phyloP scores from a whole-genome alignment of 805 yeast genomes.

The Wickerhamiella brachini region DNA sequence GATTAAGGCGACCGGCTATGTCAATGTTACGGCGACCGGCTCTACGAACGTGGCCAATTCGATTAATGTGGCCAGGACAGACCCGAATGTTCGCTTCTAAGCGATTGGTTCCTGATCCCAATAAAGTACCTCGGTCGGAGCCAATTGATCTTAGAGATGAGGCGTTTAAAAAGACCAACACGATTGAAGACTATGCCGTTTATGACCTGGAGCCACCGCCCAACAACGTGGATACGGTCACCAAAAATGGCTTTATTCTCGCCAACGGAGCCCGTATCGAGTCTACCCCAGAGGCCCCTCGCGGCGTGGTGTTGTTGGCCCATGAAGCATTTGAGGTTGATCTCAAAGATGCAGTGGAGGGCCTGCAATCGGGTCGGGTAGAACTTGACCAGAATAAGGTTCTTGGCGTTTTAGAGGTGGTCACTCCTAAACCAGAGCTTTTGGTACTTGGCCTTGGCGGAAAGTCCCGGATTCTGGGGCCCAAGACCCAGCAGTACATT shows the following conservation, averaged over 20 bases:
- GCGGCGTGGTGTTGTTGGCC: conserved; percentile 25
- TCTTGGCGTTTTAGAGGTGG: conserved; percentile 35
- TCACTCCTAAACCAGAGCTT: conserved; percentile 69
- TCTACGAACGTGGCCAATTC: background rate
- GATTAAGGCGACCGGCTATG: no score
- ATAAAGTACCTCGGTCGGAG: conserved; percentile 14
- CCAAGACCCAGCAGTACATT: conserved; percentile 36
- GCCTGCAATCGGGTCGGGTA: conserved; percentile 41
- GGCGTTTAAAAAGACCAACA: conserved; percentile 17
- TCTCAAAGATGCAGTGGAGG: conserved; percentile 27
- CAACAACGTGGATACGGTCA: conserved; percentile 38
- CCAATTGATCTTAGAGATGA: conserved; percentile 15
- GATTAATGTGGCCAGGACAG: background rate
- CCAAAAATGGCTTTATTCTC: conserved; percentile 45
- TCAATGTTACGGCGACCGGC: background rate
- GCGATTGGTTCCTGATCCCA: conserved; percentile 17
- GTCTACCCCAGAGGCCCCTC: conserved; percentile 20
- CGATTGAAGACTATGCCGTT: conserved; percentile 30
- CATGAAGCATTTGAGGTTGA: conserved; percentile 49
- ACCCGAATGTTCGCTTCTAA: background rate
- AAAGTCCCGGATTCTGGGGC: conserved; percentile 46
- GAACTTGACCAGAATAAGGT: conserved; percentile 32
- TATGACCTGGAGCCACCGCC: conserved; percentile 32
- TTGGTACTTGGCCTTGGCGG: conserved; percentile 57
- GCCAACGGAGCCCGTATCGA: conserved; percentile 33